phyloP scores from a whole-genome alignment of 352 stramenopile species.

The Phytophthora megakarya region DNA sequence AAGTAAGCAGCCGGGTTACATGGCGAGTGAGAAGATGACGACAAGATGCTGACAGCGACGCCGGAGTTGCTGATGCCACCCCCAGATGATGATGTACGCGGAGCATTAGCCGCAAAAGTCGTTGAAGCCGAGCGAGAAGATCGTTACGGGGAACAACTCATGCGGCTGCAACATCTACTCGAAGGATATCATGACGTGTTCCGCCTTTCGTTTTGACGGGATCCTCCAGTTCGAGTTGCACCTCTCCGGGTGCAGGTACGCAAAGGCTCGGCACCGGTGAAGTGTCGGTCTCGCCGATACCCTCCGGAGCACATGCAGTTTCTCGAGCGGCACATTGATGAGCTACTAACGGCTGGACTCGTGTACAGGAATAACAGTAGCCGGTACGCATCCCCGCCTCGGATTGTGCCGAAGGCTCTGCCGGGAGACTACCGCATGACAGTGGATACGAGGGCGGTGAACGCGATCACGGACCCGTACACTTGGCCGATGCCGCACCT shows the following conservation, averaged over 20 bases:
- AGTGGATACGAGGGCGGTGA: neutral
- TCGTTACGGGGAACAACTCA: neutral
- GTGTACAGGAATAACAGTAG: neutral
- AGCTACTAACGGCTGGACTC: neutral
- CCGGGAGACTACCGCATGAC: neutral
- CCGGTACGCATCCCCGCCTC: neutral
- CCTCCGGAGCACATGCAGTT: neutral
- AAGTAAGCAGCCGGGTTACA: neutral
- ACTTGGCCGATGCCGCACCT: neutral
- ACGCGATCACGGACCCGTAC: neutral
- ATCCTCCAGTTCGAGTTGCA: neutral
- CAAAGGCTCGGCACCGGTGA: neutral
- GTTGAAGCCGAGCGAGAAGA: neutral
- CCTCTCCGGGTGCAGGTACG: neutral
- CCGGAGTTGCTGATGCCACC: neutral
- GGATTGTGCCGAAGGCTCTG: neutral
- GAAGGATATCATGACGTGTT: neutral
- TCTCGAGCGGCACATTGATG: constrained; percentile 1
- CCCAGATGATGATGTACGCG: neutral
- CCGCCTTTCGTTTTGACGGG: neutral
- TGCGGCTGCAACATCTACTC: neutral
- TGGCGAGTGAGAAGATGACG: no score
- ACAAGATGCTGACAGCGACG: no score
- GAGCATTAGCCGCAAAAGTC: neutral
- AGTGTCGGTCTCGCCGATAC: neutral